Evolutionary conservation across 1,284 basidiomycete genomes (phyloP), one percentile per base, ranked within the genome.

Genomic region (Cryptococcus sp.): DNA sequence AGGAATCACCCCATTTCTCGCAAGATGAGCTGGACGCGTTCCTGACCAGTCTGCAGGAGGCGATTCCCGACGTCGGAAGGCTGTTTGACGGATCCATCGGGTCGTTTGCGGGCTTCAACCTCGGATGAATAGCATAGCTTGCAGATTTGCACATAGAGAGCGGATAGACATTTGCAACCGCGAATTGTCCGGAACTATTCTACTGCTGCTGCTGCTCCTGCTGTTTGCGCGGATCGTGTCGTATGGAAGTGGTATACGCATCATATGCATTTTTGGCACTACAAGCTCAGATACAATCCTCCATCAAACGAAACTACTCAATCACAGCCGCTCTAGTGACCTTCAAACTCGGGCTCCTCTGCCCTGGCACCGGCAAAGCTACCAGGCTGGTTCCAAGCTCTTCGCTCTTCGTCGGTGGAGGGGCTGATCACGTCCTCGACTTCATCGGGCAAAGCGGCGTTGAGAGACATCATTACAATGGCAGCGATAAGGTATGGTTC

Each of bases 401-500:
- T 48, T 25, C 48, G 51, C 52, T 59, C 57, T 23, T 59, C 58
- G 20, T 58, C 50, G 29, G 53, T 55, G 3, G 48, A 54, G 10
- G 19, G 22, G n/a, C 40, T 50, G 22, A 44, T 56, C 5, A 55
- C 52, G 11, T 64, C 57, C 16, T 41, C 49, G 20, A 45, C 37
- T 52, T 70, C 67, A 26, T 54, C 53, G 3, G 68, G 55, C 4
- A 73, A 54, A 6, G 54, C 56, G 20, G 58, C 52, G 57, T 74
- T 72, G 54, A 74, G 64, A 38, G 63, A 11, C 17, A 66, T 65
- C 39, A 65, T 71, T 37, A 70, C 52, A 20, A 74, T 25, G 11
- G 65, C 72, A 2, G 69, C 57, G 54, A 72, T 70, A 34, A 74
- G 62, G 63, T 72, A 72, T 15, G 68, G 53, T 86, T 88, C n/a